These are phyloP conservation scores for Coemansia sp. DNA, from an alignment of 192 early-diverging fungal species.

Conservation along the genomic window DNA sequence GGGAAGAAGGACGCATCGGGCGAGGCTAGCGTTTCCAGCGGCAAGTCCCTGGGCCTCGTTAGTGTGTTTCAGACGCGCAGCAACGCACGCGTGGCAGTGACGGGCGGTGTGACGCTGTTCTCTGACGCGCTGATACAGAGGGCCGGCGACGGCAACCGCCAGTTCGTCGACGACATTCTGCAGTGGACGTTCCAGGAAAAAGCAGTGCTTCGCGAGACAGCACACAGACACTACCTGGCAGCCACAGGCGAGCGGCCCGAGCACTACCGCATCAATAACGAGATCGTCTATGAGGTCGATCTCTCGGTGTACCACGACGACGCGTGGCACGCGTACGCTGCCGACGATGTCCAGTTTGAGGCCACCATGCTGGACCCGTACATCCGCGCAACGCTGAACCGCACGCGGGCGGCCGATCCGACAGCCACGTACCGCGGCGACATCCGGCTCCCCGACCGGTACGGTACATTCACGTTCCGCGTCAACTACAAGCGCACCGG, in stretches of 20 bases:
- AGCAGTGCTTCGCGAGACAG: slow-evolving; percentile 63
- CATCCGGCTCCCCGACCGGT: slow-evolving; percentile 85
- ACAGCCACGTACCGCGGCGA: slow-evolving; percentile 47
- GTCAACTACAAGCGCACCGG: slow-evolving; percentile 92
- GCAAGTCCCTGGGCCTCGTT: slow-evolving; percentile 69
- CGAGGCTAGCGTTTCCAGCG: slow-evolving; percentile 46
- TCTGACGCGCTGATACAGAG: slow-evolving; percentile 63
- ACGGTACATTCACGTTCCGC: slow-evolving; percentile 96
- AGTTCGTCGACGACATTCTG: slow-evolving; percentile 70
- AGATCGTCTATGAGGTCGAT: slow-evolving; percentile 83
- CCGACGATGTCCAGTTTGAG: slow-evolving; percentile 82
- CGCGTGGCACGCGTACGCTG: slow-evolving; percentile 79
- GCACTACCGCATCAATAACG: slow-evolving; percentile 89
- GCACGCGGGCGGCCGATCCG: slow-evolving; percentile 2
- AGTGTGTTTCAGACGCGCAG: slow-evolving; percentile 85
- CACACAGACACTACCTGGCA: slow-evolving; percentile 59
- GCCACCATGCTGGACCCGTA: slow-evolving; percentile 98
- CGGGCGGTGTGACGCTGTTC: slow-evolving; percentile 83
- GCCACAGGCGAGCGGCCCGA: slow-evolving; percentile 69
- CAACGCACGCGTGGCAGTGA: slow-evolving; percentile 83
- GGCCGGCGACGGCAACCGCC: slow-evolving; percentile 60
- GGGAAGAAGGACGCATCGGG: neutral
- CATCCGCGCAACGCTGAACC: slow-evolving; percentile 72
- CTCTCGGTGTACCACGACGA: slow-evolving; percentile 76
- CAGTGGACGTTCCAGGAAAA: slow-evolving; percentile 95